phyloP scores from a whole-genome alignment of 345 rosid species.

The Excoecaria cochinchinensis region DNA sequence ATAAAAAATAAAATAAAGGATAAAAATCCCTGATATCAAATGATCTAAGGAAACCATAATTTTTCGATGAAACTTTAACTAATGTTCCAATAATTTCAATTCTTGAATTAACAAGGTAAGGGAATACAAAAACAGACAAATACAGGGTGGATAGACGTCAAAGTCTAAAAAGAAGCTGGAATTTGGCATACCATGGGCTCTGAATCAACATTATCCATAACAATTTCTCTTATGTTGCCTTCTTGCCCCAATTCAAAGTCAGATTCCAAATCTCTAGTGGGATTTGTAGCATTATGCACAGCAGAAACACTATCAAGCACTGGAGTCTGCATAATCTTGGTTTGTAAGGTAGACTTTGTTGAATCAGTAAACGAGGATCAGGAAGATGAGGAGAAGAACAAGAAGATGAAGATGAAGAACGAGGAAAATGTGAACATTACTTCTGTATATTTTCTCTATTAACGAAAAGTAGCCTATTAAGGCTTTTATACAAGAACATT shows the following conservation, averaged over 20 bases:
- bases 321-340: constrained; percentile 55
- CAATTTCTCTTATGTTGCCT: constrained; percentile 85
- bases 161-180: background rate
- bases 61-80: background rate
- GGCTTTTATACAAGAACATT: too few relatives aligned
- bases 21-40: background rate
- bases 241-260: constrained; percentile 78
- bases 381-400: too few relatives aligned
- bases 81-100: background rate
- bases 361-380: too few relatives aligned
- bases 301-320: constrained; percentile 83
- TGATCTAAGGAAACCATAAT: background rate
- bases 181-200: constrained; percentile 49
- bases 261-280: constrained; percentile 81
- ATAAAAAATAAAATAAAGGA: background rate
- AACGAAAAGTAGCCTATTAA: too few relatives aligned
- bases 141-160: constrained; percentile 4
- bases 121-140: background rate
- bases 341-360: constrained; percentile 78
- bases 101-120: background rate
- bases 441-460: too few relatives aligned
- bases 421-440: too few relatives aligned
- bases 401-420: too few relatives aligned
- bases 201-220: constrained; percentile 60
- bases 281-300: constrained; percentile 54